Conservation (phyloP, 2,329 filamentous ascomycete species). For the Botrytis paeoniae region DNA sequence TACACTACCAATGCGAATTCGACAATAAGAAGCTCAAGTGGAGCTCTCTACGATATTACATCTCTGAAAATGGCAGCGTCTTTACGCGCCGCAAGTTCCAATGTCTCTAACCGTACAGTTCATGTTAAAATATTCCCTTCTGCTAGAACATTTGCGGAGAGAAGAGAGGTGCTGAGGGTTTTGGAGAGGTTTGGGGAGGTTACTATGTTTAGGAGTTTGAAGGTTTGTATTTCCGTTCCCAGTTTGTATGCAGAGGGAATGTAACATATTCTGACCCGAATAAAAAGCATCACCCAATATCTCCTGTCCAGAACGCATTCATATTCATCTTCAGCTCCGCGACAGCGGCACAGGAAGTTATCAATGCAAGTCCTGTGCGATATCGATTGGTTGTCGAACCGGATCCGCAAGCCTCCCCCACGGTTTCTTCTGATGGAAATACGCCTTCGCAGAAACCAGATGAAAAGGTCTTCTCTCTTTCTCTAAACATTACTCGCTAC, state of each 20-base stretch:
- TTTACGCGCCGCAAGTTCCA: conserved; percentile 5
- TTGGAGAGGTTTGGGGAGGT: conserved; percentile 38
- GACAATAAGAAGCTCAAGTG: background rate
- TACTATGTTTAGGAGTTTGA: conserved; percentile 35
- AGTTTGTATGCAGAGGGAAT: background rate
- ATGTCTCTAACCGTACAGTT: conserved; percentile 30
- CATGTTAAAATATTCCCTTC: conserved; percentile 37
- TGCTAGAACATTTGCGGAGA: conserved; percentile 34
- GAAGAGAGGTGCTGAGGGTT: conserved; percentile 37
- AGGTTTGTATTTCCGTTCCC: conserved; percentile 26
- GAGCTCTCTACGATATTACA: background rate
- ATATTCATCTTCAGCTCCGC: conserved; percentile 30
- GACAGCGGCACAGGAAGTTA: conserved; percentile 25
- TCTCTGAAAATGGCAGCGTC: background rate
- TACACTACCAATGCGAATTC: background rate
- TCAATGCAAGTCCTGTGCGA: conserved; percentile 33
- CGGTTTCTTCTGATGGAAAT: background rate
- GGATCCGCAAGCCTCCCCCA: conserved; percentile 12
- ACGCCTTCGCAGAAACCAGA: background rate
- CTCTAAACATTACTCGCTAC: conserved; percentile 21
- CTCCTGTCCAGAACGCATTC: conserved; percentile 34
- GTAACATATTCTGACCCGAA: background rate
- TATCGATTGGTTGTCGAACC: conserved; percentile 29
- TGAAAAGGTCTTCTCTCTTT: conserved; percentile 29
- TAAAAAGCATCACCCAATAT: conserved; percentile 26